phyloP scores from a whole-genome alignment of 2,329 filamentous ascomycete genomes.

The Monascus ruber region DNA sequence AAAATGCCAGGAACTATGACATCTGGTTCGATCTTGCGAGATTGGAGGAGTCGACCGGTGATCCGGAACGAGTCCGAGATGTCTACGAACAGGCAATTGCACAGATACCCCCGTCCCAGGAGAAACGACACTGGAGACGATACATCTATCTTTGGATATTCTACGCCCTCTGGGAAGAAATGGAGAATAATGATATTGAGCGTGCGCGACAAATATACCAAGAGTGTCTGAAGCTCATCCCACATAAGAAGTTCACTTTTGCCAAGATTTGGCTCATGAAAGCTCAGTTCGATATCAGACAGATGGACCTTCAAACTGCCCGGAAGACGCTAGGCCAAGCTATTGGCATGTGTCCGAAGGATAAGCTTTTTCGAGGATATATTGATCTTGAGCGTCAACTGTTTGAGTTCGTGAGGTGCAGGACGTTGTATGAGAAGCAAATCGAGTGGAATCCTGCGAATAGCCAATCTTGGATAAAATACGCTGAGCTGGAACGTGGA shows the following conservation, averaged over 20 bases:
- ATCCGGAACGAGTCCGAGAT: slow-evolving; percentile 74
- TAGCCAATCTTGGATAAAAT: slow-evolving; percentile 90
- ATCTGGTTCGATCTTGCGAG: slow-evolving; percentile 92
- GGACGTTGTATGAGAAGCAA: slow-evolving; percentile 86
- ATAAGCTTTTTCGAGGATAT: slow-evolving; percentile 88
- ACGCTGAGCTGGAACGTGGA: slow-evolving; percentile 82
- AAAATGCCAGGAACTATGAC: slow-evolving; percentile 95
- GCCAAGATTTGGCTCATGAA: slow-evolving; percentile 93
- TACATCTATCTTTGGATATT: slow-evolving; percentile 99
- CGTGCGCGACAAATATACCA: slow-evolving; percentile 83
- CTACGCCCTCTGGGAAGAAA: slow-evolving; percentile 91
- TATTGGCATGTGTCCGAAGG: slow-evolving; percentile 90
- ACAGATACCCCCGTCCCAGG: slow-evolving; percentile 85
- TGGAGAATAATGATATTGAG: slow-evolving; percentile 64
- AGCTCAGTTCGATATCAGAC: slow-evolving; percentile 84
- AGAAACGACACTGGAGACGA: slow-evolving; percentile 92
- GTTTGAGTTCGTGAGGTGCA: slow-evolving; percentile 86
- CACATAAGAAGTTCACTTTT: slow-evolving; percentile 95
- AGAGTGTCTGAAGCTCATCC: slow-evolving; percentile 75
- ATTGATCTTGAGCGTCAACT: slow-evolving; percentile 85
- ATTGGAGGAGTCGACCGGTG: slow-evolving; percentile 75
- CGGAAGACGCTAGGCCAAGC: slow-evolving; percentile 82
- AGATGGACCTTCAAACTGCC: slow-evolving; percentile 66
- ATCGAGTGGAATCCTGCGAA: slow-evolving; percentile 86
- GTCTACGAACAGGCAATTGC: slow-evolving; percentile 93